Evolutionary conservation across 441 rosid genomes (phyloP).

Genomic region (Corymbia calophylla): DNA sequence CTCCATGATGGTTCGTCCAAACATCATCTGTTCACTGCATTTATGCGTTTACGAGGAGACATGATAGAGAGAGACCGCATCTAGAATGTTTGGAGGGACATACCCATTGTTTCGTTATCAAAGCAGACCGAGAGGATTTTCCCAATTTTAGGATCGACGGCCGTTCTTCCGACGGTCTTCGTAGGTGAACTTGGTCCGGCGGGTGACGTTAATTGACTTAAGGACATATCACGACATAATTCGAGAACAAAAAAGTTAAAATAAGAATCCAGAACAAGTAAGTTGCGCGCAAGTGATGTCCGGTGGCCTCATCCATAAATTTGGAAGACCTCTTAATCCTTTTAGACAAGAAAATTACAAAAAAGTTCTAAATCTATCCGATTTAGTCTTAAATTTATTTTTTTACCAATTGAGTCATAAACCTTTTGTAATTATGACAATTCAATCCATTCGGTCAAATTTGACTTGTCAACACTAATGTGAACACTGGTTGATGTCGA

Average conservation of each 20-base stretch:
- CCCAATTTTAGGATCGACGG: background rate
- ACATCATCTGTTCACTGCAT: background rate
- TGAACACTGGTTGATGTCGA: fast-evolving
- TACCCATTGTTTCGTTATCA: background rate
- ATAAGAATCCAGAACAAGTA: background rate
- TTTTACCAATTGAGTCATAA: too few species aligned
- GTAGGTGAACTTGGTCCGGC: background rate
- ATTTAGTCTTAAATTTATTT: too few species aligned
- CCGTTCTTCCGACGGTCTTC: background rate
- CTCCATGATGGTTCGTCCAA: background rate
- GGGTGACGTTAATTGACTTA: background rate
- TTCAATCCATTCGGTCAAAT: too few species aligned
- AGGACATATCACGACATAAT: background rate
- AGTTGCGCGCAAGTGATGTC: background rate
- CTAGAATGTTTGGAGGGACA: background rate
- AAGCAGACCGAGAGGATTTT: background rate
- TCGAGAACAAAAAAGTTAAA: background rate
- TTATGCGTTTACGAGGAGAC: background rate
- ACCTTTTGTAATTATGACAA: too few species aligned
- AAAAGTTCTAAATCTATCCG: too few species aligned
- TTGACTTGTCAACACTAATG: too few species aligned
- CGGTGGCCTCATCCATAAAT: background rate
- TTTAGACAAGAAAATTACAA: too few species aligned
- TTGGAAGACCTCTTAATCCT: background rate
- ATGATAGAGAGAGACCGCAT: background rate